Evolutionary conservation across 352 stramenopile genomes (phyloP).

Genomic region (Globisporangium camurandrum): DNA sequence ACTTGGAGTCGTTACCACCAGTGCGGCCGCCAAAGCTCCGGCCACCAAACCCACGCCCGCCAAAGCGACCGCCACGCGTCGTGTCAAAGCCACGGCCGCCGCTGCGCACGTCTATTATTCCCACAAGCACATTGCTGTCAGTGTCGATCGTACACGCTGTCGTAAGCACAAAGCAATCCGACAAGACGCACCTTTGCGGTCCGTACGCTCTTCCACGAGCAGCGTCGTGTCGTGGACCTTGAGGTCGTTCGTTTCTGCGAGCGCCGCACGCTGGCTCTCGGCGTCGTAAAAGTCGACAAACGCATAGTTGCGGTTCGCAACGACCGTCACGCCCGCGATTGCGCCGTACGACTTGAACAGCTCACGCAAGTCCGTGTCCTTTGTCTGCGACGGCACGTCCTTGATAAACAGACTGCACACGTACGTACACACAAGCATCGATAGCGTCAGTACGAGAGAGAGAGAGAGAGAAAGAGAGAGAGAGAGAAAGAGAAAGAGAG

Average conservation of each 20-base stretch:
- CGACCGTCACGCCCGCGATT: conserved; percentile 65
- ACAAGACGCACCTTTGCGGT: conserved; percentile 51
- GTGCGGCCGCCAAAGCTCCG: conserved; percentile 47
- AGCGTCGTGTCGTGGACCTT: conserved; percentile 72
- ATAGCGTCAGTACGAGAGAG: not conserved
- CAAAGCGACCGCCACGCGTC: conserved; percentile 39
- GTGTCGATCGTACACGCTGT: conserved; percentile 7
- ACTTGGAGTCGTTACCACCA: conserved; percentile 51
- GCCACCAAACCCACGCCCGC: conserved; percentile 34
- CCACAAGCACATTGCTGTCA: not conserved
- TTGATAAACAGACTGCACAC: conserved; percentile 63
- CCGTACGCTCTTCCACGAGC: conserved; percentile 59
- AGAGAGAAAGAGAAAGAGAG: no score
- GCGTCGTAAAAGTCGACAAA: conserved; percentile 81
- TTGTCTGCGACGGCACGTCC: conserved; percentile 63
- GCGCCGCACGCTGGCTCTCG: conserved; percentile 66
- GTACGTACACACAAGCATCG: conserved; percentile 1
- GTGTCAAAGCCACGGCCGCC: conserved; percentile 32
- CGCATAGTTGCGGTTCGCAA: conserved; percentile 51
- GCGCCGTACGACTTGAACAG: conserved; percentile 73
- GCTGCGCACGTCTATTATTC: conserved; percentile 25
- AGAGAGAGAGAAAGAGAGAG: no score
- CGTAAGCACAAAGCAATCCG: not conserved
- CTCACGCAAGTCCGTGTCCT: conserved; percentile 67
- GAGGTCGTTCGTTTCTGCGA: conserved; percentile 59